Evolutionary conservation across 345 rosid genomes (phyloP).

Genomic region (Turritis glabra): DNA sequence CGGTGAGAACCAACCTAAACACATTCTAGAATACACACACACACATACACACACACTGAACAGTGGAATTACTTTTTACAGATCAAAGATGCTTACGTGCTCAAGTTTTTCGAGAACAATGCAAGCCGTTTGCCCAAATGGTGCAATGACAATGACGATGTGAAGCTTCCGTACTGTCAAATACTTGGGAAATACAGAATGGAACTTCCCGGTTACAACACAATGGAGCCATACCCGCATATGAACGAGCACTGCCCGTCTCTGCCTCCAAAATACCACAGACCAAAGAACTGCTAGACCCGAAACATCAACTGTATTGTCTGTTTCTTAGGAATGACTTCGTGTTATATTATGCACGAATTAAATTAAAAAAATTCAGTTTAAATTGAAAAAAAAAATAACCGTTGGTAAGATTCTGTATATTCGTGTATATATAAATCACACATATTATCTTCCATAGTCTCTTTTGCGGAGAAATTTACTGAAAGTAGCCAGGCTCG

Average conservation of each 20-base stretch:
- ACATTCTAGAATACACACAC: background rate
- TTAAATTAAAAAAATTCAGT: background rate
- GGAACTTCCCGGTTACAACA: conserved; percentile 91
- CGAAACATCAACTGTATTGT: background rate
- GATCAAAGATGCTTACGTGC: conserved; percentile 88
- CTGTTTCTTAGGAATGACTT: conserved; percentile 32
- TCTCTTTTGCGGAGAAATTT: background rate
- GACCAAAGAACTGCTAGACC: conserved; percentile 66
- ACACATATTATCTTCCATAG: background rate
- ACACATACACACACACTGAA: background rate
- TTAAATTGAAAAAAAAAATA: background rate
- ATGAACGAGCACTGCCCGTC: conserved; percentile 94
- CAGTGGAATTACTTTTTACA: conserved; percentile 30
- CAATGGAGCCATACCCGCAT: conserved; percentile 82
- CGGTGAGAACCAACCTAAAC: conserved; percentile 53
- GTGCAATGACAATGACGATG: conserved; percentile 86
- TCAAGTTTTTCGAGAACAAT: conserved; percentile 71
- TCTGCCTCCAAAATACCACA: conserved; percentile 76
- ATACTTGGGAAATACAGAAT: conserved; percentile 84
- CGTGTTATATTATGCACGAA: conserved; percentile 7
- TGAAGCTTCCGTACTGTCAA: conserved; percentile 88
- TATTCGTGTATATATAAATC: background rate
- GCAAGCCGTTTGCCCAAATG: conserved; percentile 84
- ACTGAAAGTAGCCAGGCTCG: background rate
- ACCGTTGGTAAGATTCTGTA: background rate